These are phyloP conservation scores for Plasmodium inui DNA, from an alignment of 169 alveolate species.

Conservation along the genomic window DNA sequence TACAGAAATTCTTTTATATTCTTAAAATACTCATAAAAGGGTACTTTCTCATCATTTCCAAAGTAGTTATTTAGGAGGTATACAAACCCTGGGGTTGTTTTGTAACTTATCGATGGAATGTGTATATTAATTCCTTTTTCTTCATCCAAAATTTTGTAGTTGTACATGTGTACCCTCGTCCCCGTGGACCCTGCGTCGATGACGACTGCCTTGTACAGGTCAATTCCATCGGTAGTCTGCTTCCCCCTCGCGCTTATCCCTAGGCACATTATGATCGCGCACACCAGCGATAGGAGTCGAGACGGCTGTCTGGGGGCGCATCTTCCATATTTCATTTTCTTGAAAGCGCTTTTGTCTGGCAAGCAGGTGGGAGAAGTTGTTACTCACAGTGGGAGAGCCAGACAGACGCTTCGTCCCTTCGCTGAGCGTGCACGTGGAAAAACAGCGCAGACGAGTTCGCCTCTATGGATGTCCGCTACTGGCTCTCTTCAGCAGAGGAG, in stretches of 20 bases:
- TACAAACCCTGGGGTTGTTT: slow-evolving; percentile 74
- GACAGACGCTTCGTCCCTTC: background rate
- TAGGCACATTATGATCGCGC: background rate
- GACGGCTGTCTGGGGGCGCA: background rate
- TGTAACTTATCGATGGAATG: slow-evolving; percentile 62
- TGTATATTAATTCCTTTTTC: slow-evolving; percentile 34
- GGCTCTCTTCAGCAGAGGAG: background rate
- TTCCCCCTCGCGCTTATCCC: background rate
- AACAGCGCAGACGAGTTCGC: background rate
- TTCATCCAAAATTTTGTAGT: slow-evolving; percentile 18
- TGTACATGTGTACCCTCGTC: slow-evolving; percentile 70
- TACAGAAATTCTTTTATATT: slow-evolving; percentile 57
- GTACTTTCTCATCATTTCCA: slow-evolving; percentile 16
- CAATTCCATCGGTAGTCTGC: background rate
- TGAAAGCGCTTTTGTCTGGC: background rate
- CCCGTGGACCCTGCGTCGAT: slow-evolving; percentile 79
- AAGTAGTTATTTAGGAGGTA: slow-evolving; percentile 58
- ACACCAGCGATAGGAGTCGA: slow-evolving; percentile 11
- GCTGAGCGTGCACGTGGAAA: background rate
- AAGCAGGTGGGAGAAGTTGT: background rate
- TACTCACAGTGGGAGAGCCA: background rate
- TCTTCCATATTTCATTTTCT: slow-evolving; percentile 64
- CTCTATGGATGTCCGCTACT: background rate
- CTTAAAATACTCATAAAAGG: slow-evolving; percentile 61
- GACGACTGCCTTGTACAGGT: slow-evolving; percentile 34